phyloP scores from a whole-genome alignment of 2,329 filamentous ascomycete genomes.

The Apiospora rasikravindrae region DNA sequence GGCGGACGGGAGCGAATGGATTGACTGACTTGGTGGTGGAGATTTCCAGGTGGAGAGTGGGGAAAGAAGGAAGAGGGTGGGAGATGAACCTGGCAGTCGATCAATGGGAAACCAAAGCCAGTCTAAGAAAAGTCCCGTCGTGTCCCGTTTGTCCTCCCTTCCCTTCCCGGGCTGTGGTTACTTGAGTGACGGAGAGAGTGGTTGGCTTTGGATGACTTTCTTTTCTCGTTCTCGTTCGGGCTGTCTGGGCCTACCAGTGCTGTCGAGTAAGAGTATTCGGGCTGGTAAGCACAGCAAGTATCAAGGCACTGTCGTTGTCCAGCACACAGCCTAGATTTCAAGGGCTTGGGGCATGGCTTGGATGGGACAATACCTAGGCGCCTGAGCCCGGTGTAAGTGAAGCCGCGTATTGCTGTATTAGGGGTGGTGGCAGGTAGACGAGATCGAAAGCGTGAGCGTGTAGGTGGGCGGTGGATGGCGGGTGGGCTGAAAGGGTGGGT shows the following conservation, averaged over 20 bases:
- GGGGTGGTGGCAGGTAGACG: not conserved
- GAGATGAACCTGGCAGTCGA: conserved; percentile 16
- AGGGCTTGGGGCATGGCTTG: conserved; percentile 3
- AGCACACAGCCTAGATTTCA: not conserved
- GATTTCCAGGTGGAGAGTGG: conserved; percentile 10
- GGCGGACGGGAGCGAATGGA: conserved; percentile 8
- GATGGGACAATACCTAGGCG: not conserved
- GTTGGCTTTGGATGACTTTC: not conserved
- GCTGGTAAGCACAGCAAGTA: not conserved
- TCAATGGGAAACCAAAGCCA: conserved; percentile 17
- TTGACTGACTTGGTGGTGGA: conserved; percentile 3
- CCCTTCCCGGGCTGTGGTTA: not conserved
- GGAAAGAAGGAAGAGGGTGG: not conserved
- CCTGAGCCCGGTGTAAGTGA: conserved; percentile 10
- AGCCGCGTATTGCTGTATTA: not conserved
- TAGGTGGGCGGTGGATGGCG: not conserved
- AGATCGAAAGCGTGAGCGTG: not conserved
- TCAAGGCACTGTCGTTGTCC: not conserved
- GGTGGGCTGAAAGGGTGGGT: not conserved
- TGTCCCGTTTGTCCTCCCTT: conserved; percentile 2
- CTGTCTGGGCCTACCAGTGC: too few species aligned
- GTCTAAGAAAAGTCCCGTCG: conserved; percentile 2
- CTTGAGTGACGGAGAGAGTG: not conserved
- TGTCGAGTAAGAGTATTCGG: not conserved
- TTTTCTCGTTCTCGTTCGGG: not conserved